Base-by-base conservation (phyloP, 768 basidiomycete genomes). In the Suillus hirtellus region DNA sequence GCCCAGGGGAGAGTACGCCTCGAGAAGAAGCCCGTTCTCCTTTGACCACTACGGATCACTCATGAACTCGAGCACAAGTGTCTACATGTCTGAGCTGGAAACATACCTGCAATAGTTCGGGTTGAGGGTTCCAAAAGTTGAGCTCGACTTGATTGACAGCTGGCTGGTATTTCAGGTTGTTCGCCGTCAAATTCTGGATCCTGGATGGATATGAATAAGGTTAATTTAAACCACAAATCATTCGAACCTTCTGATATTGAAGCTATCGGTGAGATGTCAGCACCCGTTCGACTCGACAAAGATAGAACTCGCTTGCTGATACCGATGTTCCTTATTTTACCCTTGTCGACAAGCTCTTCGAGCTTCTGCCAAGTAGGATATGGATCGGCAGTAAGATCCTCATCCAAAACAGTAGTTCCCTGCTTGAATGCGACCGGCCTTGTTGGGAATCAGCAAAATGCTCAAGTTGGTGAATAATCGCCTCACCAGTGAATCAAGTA, bases 111-210 rank as follows among this genome's bases (percentile, higher is more conserved):
- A 93, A 70, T n/a, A 93, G 78, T 63, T 91, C 89, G 0, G 87
- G 86, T 70, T 93, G 91, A 24, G 91, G 89, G 70, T 87, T 83
- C 82, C 85, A 90, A 75, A 84, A 91, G 73, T 79, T 92, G 53
- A 93, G 81, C 69, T 93, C 92, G 38, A 93, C 86, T 72, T 93
- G 92, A 72, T 93, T 91, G 63, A 90, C 80, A n/a, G 83, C 88
- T 0, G 89, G 86, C 63, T 78, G 77, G 66, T 86, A 79, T 71
- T 84, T 89, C 68, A 85, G 77, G 11, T 83, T 78, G 66, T 84
- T 87, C 8, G 86, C 81, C 5, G 85, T 87, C 56, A 90, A 74
- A 66, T 92, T 89, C 68, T 84, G 77, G 56, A 90, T 72, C 63
- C 88, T 79, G 65, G 31, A 31, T 27, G 6, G 19, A 12, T 14